These are phyloP conservation scores for Aspergillus tamarii DNA, from an alignment of 2,329 filamentous ascomycete genomes.

Conservation along the genomic window DNA sequence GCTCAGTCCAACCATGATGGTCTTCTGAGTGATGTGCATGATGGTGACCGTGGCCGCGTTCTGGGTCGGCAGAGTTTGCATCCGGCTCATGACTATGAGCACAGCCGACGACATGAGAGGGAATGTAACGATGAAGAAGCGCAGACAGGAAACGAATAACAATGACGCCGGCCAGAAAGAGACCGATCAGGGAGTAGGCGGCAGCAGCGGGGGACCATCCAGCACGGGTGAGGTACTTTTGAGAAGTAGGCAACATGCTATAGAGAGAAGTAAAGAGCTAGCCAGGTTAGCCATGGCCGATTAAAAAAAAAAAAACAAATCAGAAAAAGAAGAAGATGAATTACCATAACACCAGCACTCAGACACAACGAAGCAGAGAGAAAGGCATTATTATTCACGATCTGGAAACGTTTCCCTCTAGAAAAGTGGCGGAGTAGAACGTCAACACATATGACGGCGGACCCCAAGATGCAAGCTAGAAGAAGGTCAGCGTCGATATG, in stretches of 20 bases:
- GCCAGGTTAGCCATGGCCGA: conserved; percentile 28
- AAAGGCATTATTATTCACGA: conserved; percentile 87
- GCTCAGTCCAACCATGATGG: conserved; percentile 26
- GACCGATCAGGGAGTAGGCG: conserved; percentile 51
- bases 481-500: conserved; percentile 13
- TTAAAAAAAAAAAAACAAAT: not conserved
- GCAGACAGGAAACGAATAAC: conserved; percentile 50
- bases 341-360: conserved; percentile 94
- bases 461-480: conserved; percentile 66
- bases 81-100: conserved; percentile 48
- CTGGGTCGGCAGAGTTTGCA: conserved; percentile 36
- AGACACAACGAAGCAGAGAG: conserved; percentile 85
- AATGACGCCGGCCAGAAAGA: conserved; percentile 53
- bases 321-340: not conserved
- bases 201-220: conserved; percentile 69
- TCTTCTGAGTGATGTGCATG: conserved; percentile 14
- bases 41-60: conserved; percentile 32
- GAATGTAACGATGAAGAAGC: conserved; percentile 51
- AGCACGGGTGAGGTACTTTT: conserved; percentile 72
- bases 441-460: conserved; percentile 86
- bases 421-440: conserved; percentile 73
- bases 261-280: conserved; percentile 90
- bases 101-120: conserved; percentile 55
- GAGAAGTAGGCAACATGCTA: conserved; percentile 88
- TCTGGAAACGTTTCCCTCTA: conserved; percentile 75